Conservation (phyloP, 2,329 filamentous ascomycete genomes). For the Penicillium sp. region DNA sequence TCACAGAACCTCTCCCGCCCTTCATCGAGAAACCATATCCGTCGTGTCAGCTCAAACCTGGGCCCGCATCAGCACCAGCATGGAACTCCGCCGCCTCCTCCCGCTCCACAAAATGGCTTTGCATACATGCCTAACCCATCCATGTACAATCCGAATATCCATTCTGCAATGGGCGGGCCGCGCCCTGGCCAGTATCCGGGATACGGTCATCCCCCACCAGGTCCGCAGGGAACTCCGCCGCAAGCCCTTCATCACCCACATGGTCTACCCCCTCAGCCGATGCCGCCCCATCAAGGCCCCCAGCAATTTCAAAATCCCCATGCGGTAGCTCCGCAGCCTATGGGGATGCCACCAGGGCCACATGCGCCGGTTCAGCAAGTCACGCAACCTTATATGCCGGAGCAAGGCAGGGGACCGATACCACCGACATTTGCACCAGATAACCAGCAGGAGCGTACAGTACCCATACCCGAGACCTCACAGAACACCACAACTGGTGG, state of each 20-base stretch:
- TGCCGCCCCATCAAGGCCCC: conserved; percentile 46
- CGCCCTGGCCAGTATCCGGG: conserved; percentile 50
- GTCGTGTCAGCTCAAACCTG: conserved; percentile 75
- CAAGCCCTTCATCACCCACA: conserved; percentile 27
- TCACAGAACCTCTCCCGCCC: conserved; percentile 76
- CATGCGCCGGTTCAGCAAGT: conserved; percentile 54
- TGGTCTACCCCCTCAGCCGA: conserved; percentile 31
- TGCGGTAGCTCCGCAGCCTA: conserved; percentile 29
- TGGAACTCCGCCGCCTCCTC: conserved; percentile 62
- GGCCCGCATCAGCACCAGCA: conserved; percentile 67
- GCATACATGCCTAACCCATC: conserved; percentile 84
- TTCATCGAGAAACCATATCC: conserved; percentile 77
- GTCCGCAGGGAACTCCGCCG: conserved; percentile 39
- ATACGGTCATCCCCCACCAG: conserved; percentile 48
- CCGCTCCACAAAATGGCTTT: conserved; percentile 65
- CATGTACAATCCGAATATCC: conserved; percentile 74
- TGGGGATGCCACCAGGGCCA: conserved; percentile 39
- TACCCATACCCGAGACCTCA: conserved; percentile 61
- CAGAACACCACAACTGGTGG: conserved; percentile 56
- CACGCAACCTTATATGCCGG: conserved; percentile 74
- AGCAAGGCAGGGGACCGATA: conserved; percentile 74
- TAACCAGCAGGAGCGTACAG: conserved; percentile 58
- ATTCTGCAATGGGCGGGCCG: conserved; percentile 50
- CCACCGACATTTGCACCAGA: conserved; percentile 71
- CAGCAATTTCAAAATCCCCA: conserved; percentile 48